Percentiles rank a stretch among this genome's conserved stretches.
Evolutionary conservation across 1,139 yeast genomes (phyloP).

Genomic region (Yamadazyma mexicana): DNA sequence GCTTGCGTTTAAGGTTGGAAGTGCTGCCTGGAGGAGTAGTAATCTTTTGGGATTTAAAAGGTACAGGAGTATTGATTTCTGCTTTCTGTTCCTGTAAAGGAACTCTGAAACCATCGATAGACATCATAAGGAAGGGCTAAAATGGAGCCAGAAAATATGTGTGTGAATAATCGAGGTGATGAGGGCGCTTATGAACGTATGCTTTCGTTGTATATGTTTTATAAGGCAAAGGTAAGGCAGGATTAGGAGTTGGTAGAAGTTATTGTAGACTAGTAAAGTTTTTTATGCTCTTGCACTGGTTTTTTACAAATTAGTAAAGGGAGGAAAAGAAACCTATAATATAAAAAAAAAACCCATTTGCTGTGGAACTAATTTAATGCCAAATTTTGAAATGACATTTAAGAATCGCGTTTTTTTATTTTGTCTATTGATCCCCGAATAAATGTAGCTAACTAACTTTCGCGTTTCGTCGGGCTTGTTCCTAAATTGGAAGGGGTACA

Average conservation of each 20-base stretch:
- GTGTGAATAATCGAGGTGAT: neutral
- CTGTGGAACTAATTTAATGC: neutral
- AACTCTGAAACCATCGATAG: conserved; percentile 18
- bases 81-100: conserved; percentile 18
- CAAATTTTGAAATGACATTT: conserved; percentile 1
- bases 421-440: conserved; percentile 4
- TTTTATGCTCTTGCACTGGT: too few species aligned
- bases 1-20: conserved; percentile 14
- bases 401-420: conserved; percentile 5
- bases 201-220: neutral
- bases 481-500: neutral
- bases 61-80: conserved; percentile 19
- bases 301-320: neutral
- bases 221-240: neutral
- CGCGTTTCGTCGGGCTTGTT: conserved; percentile 1
- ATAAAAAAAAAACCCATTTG: conserved; percentile 1
- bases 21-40: conserved; percentile 37
- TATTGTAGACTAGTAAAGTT: too few species aligned
- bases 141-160: neutral
- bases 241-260: neutral
- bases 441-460: neutral
- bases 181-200: neutral
- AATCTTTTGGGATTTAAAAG: conserved; percentile 20
- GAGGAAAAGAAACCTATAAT: conserved; percentile 1
- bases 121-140: conserved; percentile 7